These are phyloP conservation scores for Bipolaris oryzae DNA, from an alignment of 2,329 filamentous ascomycete species.

Conservation along the genomic window DNA sequence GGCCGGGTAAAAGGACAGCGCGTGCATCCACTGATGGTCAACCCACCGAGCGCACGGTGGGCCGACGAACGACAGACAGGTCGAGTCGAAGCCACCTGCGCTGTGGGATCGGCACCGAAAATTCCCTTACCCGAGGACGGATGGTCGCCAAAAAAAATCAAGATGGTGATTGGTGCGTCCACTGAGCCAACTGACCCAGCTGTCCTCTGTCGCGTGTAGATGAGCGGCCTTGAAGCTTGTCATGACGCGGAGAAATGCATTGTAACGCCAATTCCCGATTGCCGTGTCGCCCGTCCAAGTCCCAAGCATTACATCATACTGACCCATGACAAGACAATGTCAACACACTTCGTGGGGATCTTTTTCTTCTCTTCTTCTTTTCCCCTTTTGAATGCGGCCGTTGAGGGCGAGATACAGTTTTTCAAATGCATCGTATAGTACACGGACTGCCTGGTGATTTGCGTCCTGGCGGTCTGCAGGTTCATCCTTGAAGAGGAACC, in stretches of 20 bases:
- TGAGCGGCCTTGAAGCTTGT: conserved; percentile 14
- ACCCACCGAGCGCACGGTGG: conserved; percentile 27
- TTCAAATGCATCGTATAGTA: conserved; percentile 1
- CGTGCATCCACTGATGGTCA: conserved; percentile 28
- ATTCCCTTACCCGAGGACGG: conserved; percentile 35
- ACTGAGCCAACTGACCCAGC: conserved; percentile 26
- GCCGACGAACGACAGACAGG: conserved; percentile 32
- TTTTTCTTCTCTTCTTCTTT: not conserved
- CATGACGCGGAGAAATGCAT: conserved; percentile 27
- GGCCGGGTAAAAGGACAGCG: conserved; percentile 44
- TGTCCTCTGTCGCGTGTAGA: conserved; percentile 19
- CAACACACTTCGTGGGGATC: not conserved
- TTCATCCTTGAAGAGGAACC: conserved; percentile 9
- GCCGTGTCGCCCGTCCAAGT: conserved; percentile 15
- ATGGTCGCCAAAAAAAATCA: conserved; percentile 33
- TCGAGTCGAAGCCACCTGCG: conserved; percentile 25
- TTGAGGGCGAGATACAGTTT: not conserved
- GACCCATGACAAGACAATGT: conserved; percentile 6
- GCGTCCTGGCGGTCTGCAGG: conserved; percentile 3
- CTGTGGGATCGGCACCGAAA: conserved; percentile 37
- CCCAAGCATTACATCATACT: conserved; percentile 30
- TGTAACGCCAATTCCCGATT: conserved; percentile 14
- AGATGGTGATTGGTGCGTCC: conserved; percentile 27
- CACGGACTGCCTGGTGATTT: conserved; percentile 6
- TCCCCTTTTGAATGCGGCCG: not conserved